A percentile compares a stretch with the other conserved stretches of the same genome.
Conservation (phyloP, 2,329 filamentous ascomycete genomes). For the Colletotrichum sp. region DNA sequence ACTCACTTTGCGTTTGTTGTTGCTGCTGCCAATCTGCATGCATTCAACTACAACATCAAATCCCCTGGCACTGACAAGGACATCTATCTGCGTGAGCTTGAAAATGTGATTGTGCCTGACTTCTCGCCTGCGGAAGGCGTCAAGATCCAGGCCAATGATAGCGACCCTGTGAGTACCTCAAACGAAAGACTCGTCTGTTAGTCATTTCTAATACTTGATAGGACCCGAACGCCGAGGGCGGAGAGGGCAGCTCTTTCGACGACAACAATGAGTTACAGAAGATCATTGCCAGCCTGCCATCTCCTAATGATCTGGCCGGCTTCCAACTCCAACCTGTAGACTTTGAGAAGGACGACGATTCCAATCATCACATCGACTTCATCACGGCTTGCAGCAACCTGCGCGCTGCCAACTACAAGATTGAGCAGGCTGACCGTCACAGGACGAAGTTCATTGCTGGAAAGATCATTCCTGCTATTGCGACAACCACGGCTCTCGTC, state of each 20-base stretch:
- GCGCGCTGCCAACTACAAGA: conserved; percentile 97
- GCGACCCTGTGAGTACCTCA: conserved; percentile 71
- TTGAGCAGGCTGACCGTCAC: conserved; percentile 88
- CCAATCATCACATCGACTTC: conserved; percentile 98
- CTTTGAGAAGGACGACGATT: conserved; percentile 98
- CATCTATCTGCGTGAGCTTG: conserved; percentile 80
- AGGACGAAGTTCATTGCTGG: conserved; percentile 99
- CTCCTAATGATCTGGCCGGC: conserved; percentile 80
- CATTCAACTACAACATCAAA: conserved; percentile 98
- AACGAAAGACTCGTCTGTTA: not conserved
- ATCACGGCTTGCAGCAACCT: conserved; percentile 97
- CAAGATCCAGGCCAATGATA: conserved; percentile 97
- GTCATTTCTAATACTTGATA: conserved; percentile 33
- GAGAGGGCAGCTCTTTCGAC: conserved; percentile 56
- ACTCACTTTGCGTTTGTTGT: conserved; percentile 90
- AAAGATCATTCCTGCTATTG: conserved; percentile 99
- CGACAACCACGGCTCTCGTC: conserved; percentile 93
- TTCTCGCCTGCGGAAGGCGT: conserved; percentile 89
- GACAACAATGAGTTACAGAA: conserved; percentile 79
- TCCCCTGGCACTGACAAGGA: conserved; percentile 74
- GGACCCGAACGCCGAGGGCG: conserved; percentile 79
- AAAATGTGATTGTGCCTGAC: conserved; percentile 94
- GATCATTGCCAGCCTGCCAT: conserved; percentile 75
- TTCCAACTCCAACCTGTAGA: conserved; percentile 93
- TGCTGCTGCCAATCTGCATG: conserved; percentile 88